Base-by-base conservation (phyloP, 2,329 filamentous ascomycete species). In the Fusarium hostae region DNA sequence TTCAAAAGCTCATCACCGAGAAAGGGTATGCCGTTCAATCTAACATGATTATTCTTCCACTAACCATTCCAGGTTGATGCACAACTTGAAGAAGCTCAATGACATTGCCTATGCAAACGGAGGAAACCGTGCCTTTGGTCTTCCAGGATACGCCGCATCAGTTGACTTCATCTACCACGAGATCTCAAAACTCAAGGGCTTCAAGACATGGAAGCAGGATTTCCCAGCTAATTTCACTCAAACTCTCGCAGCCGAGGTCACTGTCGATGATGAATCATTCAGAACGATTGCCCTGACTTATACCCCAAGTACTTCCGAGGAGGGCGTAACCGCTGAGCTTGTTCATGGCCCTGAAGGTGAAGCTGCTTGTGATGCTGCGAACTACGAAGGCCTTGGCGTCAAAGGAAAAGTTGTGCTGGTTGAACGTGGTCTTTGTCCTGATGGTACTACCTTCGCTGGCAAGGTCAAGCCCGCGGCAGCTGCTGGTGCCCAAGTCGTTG, bases 131-230 rank as follows among this genome's bases (percentile, higher is more conserved):
- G 78, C 78, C 5, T 79, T 79, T 7, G 78, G 78, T 10, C 68
- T 77, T 20, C 77, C 78, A 2, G 78, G 78, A 22, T 79, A 79
- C n/a, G 70, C 54, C 12, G 85, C 79, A 35, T 82, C 80, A 2
- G 72, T 76, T 0, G 80, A 82, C 41, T 79, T 63, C 37, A 77
- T 79, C 39, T 78, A 74, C 52, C 60, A 63, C 26, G 74, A 78
- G n/a, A 58, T 78, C 15, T 78, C 73, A 4, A 76, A 73, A 11
- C 69, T 78, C n/a, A 63, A 75, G 20, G 76, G 76, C 9, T 76
- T 77, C 57, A 75, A 66, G 16, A 61, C 69, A 3, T 78, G 77
- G 77, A 79, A 78, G 40, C 74, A 79, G 48, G 77, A 79, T 15
- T 78, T 79, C 8, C 73, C 77, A 2, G 78, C 75, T 0, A 69